These are phyloP conservation scores for Arabidopsis lyrata DNA, from an alignment of 441 rosid genomes.

Conservation along the genomic window DNA sequence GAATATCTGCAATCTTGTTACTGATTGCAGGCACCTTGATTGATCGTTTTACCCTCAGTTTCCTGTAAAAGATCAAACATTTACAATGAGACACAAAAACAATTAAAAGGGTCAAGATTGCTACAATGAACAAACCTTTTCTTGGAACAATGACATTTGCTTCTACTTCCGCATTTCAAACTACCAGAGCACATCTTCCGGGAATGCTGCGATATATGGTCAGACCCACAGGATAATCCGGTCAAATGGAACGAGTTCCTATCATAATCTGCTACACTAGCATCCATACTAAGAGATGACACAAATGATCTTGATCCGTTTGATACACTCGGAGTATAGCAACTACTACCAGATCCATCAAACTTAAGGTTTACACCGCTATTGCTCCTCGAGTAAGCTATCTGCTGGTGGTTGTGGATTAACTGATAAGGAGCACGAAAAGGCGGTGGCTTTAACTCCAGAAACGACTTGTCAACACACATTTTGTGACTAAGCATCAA, in stretches of 20 bases:
- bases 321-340: conserved; percentile 60
- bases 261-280: conserved; percentile 55
- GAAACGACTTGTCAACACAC: conserved; percentile 50
- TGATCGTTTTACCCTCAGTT: conserved; percentile 55
- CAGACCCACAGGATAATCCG: conserved; percentile 54
- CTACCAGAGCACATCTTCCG: conserved; percentile 64
- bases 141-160: conserved; percentile 82
- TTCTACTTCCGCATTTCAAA: conserved; percentile 58
- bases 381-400: conserved; percentile 58
- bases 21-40: conserved; percentile 71
- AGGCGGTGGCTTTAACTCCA: conserved; percentile 52
- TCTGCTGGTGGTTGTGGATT: conserved; percentile 56
- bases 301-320: conserved; percentile 58
- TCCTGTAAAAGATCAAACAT: conserved; percentile 45
- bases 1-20: conserved; percentile 68
- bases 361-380: conserved; percentile 65
- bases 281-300: conserved; percentile 73
- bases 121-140: conserved; percentile 52
- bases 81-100: background rate
- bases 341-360: conserved; percentile 63
- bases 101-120: background rate
- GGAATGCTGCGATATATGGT: conserved; percentile 54
- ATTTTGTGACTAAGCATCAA: conserved; percentile 40
- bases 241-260: conserved; percentile 60
- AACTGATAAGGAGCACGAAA: conserved; percentile 54